phyloP scores from a whole-genome alignment of 345 rosid species.

The Excoecaria agallocha region DNA sequence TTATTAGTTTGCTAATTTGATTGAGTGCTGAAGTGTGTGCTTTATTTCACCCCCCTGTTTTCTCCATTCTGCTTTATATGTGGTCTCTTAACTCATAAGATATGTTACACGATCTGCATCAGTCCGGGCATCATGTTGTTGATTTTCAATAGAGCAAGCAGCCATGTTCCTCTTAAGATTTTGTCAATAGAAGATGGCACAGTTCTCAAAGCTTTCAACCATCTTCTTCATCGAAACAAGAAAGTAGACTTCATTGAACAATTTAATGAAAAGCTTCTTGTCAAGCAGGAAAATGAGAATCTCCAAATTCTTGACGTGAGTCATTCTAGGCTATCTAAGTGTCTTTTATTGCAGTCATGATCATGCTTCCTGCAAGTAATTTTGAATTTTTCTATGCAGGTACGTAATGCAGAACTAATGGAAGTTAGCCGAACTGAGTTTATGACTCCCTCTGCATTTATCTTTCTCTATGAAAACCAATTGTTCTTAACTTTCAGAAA shows the following conservation, averaged over 20 bases:
- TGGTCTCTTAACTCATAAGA: not conserved
- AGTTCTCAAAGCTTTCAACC: constrained; percentile 84
- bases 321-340: not conserved
- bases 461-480: constrained; percentile 91
- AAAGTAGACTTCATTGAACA: constrained; percentile 99
- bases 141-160: constrained; percentile 71
- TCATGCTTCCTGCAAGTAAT: not conserved
- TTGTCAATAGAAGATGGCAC: constrained; percentile 97
- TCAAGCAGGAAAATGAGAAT: constrained; percentile 95
- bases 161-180: constrained; percentile 84
- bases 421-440: constrained; percentile 76
- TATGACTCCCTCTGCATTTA: constrained; percentile 96
- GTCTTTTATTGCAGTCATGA: constrained; percentile 1
- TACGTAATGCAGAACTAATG: constrained; percentile 70
- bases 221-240: constrained; percentile 89
- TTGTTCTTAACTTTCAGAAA: constrained; percentile 88
- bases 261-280: constrained; percentile 97
- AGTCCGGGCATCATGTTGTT: constrained; percentile 97
- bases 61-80: not conserved
- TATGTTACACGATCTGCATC: constrained; percentile 21
- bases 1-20: not conserved
- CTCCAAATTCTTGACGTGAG: constrained; percentile 97
- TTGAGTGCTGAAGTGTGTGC: not conserved
- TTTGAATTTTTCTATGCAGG: constrained; percentile 39
- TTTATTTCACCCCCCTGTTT: not conserved